A percentile compares a stretch with the other conserved stretches of the same genome.
These are phyloP conservation scores for Discostella pseudostelligera DNA, from an alignment of 108 stramenopile species.

Conservation along the genomic window DNA sequence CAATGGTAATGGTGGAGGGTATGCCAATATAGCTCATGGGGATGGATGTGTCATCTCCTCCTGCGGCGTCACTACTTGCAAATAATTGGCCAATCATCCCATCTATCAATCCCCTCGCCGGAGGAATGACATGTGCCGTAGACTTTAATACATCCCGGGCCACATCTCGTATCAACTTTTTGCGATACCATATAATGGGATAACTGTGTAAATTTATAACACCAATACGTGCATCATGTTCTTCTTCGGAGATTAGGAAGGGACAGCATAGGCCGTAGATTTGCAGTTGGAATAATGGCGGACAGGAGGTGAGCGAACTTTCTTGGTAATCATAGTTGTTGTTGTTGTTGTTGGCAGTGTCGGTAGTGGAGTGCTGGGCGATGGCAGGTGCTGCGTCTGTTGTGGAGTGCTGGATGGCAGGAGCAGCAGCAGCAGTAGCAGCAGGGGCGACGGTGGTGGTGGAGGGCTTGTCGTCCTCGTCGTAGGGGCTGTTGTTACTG, in stretches of 20 bases:
- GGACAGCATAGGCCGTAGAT: constrained; percentile 34
- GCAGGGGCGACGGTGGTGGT: too few species aligned
- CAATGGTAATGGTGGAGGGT: constrained; percentile 17
- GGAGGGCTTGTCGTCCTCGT: not conserved
- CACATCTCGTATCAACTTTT: constrained; percentile 9
- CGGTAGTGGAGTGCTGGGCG: too few species aligned
- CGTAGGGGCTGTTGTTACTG: too few species aligned
- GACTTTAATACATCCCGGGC: not conserved
- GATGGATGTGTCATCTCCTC: not conserved
- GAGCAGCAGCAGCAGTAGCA: too few species aligned
- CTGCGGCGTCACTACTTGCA: not conserved
- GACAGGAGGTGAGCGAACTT: constrained; percentile 10
- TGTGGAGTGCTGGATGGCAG: too few species aligned
- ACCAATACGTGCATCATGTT: constrained; percentile 21
- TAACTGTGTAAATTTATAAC: constrained; percentile 19
- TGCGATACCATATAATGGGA: constrained; percentile 41
- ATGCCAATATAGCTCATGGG: constrained; percentile 24
- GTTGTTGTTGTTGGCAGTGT: not conserved
- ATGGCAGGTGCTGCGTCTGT: too few species aligned
- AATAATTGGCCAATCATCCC: constrained; percentile 19
- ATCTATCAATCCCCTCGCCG: too few species aligned
- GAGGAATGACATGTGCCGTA: constrained; percentile 8
- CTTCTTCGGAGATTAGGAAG: constrained; percentile 27
- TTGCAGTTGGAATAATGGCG: constrained; percentile 20
- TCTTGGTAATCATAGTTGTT: not conserved